Evolutionary conservation across 2,329 filamentous ascomycete genomes (phyloP), one percentile per base, ranked within the genome.

Genomic region (Pseudogymnoascus sp.): DNA sequence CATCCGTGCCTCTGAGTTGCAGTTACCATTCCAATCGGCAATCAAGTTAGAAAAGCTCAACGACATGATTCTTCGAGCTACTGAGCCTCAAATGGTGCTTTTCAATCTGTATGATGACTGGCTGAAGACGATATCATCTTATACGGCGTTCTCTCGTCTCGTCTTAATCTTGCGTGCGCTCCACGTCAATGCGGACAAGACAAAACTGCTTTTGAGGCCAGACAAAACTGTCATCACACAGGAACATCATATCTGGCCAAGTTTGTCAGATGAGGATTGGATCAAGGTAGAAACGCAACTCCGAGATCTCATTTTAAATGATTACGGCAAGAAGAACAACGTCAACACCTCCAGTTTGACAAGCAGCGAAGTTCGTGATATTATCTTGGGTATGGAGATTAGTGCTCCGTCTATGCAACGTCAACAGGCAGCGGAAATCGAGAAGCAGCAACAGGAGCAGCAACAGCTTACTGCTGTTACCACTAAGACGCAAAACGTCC

Each of bases 271-370:
- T 68, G 95, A 99, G 70, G 93, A 96, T 67, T 99, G 95, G 95
- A 95, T 99, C 77, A 97, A 97, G 84, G 91, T 99, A n/a, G 95
- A 99, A 81, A 92, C 92, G 53, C 91, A 96, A 73, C 81, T 99
- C 44, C 88, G 95, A 75, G 95, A 99, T 80, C 80, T 99, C 68
- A 99, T 99, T 71, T 75, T 99, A 69, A 97, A 97, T 69, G 95
- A 99, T 74, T 99, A 99, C 74, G 95, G 95, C 73, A 99, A 97
- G 85, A 99, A 99, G 84, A 99, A 99, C 81, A 99, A 97, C 70
- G 95, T 99, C 80, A 99, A 99, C 71, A 93, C 95, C 11, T 96
- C 96, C 14, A 96, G 92, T 75, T 82, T 99, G 77, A 99, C 95
- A 1, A 96, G 87, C 74, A 96, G 90, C 71, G 95, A 99, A 84